Conservation (phyloP, 140 eudicot genomes). For the Cichorium intybus region DNA sequence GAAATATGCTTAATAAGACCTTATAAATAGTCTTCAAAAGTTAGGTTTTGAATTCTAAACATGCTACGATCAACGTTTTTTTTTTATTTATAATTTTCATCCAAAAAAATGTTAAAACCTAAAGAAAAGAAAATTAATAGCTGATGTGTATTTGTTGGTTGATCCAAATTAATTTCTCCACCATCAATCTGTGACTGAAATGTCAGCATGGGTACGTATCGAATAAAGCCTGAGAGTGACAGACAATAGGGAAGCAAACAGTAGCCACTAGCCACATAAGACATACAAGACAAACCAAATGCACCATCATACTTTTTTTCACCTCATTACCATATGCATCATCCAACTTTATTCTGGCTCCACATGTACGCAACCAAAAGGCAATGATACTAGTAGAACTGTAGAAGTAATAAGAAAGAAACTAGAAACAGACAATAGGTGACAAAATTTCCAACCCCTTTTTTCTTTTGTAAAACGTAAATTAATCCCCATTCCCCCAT, state of each 20-base stretch:
- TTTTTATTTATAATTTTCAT: no score
- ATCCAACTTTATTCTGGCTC: conserved; percentile 13
- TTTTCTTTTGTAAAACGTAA: conserved; percentile 30
- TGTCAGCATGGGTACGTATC: conserved; percentile 17
- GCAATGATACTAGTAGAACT: conserved; percentile 6
- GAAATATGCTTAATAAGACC: background rate
- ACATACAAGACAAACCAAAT: conserved; percentile 33
- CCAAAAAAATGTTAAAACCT: no score
- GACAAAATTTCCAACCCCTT: conserved; percentile 63
- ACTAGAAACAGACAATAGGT: conserved; percentile 10
- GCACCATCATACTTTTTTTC: conserved; percentile 19
- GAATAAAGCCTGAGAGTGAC: conserved; percentile 32
- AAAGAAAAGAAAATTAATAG: no score
- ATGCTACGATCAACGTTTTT: no score
- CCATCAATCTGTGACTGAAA: conserved; percentile 17
- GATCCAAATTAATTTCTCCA: background rate
- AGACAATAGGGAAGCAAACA: conserved; percentile 24
- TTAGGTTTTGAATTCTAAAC: no score
- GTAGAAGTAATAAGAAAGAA: conserved; percentile 29
- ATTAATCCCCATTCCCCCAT: conserved; percentile 20
- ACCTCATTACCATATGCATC: conserved; percentile 18
- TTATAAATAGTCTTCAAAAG: no score
- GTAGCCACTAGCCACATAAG: conserved; percentile 14
- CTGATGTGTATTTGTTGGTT: background rate
- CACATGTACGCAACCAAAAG: conserved; percentile 39